phyloP scores from a whole-genome alignment of 257 asterid species.

The Apocynum venetum region DNA sequence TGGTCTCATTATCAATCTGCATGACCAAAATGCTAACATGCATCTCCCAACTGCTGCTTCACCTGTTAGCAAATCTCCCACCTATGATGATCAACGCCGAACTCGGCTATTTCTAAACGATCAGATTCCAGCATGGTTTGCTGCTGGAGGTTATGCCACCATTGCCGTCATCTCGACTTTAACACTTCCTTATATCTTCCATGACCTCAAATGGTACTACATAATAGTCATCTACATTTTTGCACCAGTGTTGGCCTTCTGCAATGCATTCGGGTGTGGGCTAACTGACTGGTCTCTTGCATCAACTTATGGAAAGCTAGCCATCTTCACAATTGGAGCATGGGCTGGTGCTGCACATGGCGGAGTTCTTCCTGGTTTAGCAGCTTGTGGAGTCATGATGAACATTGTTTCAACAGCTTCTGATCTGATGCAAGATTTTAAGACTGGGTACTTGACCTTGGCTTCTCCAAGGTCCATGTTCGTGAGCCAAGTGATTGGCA shows the following conservation, averaged over 20 bases:
- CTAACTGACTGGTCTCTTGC: slow-evolving; percentile 74
- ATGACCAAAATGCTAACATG: slow-evolving; percentile 18
- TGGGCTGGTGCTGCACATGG: slow-evolving; percentile 58
- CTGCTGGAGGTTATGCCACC: slow-evolving; percentile 38
- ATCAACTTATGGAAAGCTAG: slow-evolving; percentile 55
- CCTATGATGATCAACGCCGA: slow-evolving; percentile 43
- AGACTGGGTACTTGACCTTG: slow-evolving; percentile 60
- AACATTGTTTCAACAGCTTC: slow-evolving; percentile 62
- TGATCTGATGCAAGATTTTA: slow-evolving; percentile 63
- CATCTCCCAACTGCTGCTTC: slow-evolving; percentile 30
- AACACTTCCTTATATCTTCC: slow-evolving; percentile 55
- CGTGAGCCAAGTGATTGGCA: slow-evolving; percentile 67
- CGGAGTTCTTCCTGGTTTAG: slow-evolving; percentile 60
- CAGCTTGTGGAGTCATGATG: slow-evolving; percentile 67
- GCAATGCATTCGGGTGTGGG: slow-evolving; percentile 62
- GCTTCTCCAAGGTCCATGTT: slow-evolving; percentile 76
- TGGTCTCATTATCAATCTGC: slow-evolving; percentile 34
- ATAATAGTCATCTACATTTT: slow-evolving; percentile 43
- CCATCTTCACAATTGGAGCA: slow-evolving; percentile 59
- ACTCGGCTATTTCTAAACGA: slow-evolving; percentile 52
- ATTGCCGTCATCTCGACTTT: slow-evolving; percentile 40
- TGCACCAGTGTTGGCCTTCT: slow-evolving; percentile 59
- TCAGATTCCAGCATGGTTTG: slow-evolving; percentile 47
- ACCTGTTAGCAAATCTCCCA: slow-evolving; percentile 15
- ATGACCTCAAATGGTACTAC: slow-evolving; percentile 55